Percentiles rank a stretch among this genome's conserved stretches.
These are phyloP conservation scores for Vitis rupestris DNA, from an alignment of 164 flowering plant genomes.

Conservation along the genomic window DNA sequence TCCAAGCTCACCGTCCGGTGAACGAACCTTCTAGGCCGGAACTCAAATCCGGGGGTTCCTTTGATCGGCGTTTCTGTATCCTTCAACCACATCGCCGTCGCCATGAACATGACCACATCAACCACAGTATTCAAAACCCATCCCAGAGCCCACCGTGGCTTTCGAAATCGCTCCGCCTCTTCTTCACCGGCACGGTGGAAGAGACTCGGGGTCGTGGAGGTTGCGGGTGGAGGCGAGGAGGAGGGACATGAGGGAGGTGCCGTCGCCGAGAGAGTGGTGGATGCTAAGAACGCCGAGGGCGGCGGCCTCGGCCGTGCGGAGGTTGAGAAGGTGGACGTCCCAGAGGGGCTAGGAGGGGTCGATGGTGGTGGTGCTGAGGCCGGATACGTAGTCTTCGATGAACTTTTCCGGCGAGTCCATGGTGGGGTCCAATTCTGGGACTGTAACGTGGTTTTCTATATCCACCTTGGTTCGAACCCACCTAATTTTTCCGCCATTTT, in stretches of 20 bases:
- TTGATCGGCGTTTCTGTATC: too few relatives aligned
- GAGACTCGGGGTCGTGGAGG: slow-evolving; percentile 35
- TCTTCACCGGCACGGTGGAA: slow-evolving; percentile 50
- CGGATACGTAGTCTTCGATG: slow-evolving; percentile 48
- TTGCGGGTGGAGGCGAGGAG: slow-evolving; percentile 51
- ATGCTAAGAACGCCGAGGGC: slow-evolving; percentile 41
- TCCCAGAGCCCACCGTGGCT: not conserved
- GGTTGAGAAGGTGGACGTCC: slow-evolving; percentile 66
- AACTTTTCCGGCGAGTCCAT: slow-evolving; percentile 38
- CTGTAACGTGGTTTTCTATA: slow-evolving; percentile 40
- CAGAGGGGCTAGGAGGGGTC: slow-evolving; percentile 60
- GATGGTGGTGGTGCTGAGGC: slow-evolving; percentile 34
- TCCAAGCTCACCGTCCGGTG: slow-evolving; percentile 23
- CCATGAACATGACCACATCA: slow-evolving; percentile 21
- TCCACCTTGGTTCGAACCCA: slow-evolving; percentile 51
- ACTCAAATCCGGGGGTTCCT: too few relatives aligned
- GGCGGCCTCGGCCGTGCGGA: slow-evolving; percentile 46
- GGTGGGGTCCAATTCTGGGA: slow-evolving; percentile 33
- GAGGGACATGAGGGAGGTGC: slow-evolving; percentile 58
- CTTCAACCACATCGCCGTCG: too few relatives aligned
- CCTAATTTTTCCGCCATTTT: slow-evolving; percentile 22
- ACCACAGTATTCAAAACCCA: slow-evolving; percentile 40
- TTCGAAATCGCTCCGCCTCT: not conserved
- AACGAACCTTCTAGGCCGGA: too few relatives aligned
- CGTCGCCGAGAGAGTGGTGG: slow-evolving; percentile 82